Evolutionary conservation across 2,329 filamentous ascomycete genomes (phyloP).

Genomic region (Dactylonectria estremocensis): DNA sequence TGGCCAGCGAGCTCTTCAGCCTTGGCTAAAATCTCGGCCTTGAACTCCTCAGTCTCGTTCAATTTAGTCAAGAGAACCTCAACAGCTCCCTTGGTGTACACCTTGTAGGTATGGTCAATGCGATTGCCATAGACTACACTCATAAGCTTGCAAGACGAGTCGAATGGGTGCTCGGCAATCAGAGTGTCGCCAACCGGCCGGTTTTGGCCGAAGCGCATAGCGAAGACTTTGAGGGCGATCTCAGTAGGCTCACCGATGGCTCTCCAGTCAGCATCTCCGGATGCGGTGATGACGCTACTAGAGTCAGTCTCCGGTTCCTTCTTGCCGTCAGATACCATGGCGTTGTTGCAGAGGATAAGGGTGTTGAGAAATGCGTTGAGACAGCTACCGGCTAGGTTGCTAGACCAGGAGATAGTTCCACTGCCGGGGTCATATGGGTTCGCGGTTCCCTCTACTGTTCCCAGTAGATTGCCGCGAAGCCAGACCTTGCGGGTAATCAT

Average conservation of each 20-base stretch:
- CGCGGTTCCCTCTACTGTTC: slow-evolving; percentile 68
- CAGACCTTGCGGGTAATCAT: slow-evolving; percentile 77
- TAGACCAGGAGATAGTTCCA: slow-evolving; percentile 65
- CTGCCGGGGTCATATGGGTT: slow-evolving; percentile 75
- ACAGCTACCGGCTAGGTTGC: slow-evolving; percentile 56
- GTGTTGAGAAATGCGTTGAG: slow-evolving; percentile 67
- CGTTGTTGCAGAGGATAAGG: slow-evolving; percentile 75
- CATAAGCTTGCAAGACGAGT: slow-evolving; percentile 83
- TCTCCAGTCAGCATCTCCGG: slow-evolving; percentile 65
- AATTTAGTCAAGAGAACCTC: slow-evolving; percentile 70
- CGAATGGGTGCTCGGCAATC: slow-evolving; percentile 79
- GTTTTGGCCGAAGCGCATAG: slow-evolving; percentile 75
- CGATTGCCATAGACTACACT: slow-evolving; percentile 73
- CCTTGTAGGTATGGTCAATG: slow-evolving; percentile 54
- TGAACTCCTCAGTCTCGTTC: slow-evolving; percentile 62
- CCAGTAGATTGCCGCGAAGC: slow-evolving; percentile 68
- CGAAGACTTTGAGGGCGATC: slow-evolving; percentile 81
- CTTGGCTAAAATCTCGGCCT: slow-evolving; percentile 62
- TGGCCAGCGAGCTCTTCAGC: slow-evolving; percentile 72
- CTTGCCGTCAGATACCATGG: slow-evolving; percentile 64
- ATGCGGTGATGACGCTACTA: slow-evolving; percentile 63
- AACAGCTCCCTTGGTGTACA: slow-evolving; percentile 72
- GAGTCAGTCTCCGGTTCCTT: slow-evolving; percentile 64
- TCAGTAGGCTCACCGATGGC: slow-evolving; percentile 80
- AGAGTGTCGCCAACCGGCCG: slow-evolving; percentile 63